phyloP scores from a whole-genome alignment of 495 filamentous ascomycete species.

The Immersiella caudata region DNA sequence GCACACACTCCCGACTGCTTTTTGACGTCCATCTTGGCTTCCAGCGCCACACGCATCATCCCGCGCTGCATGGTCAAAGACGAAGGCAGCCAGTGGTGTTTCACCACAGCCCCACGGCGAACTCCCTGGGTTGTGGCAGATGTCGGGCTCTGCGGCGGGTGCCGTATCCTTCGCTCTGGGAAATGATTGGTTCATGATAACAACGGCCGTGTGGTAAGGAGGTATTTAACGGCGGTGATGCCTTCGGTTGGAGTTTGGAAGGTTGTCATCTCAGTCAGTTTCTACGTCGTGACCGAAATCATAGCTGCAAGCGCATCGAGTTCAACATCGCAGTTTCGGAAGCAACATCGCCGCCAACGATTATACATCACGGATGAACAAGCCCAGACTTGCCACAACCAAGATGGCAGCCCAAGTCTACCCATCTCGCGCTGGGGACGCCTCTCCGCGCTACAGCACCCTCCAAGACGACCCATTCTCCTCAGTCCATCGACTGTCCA shows the following conservation, averaged over 20 bases:
- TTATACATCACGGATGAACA: neutral
- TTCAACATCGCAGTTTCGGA: neutral
- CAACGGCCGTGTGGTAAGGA: neutral
- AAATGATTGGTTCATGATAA: neutral
- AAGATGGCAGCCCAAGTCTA: neutral
- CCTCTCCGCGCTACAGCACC: slow-evolving; percentile 16
- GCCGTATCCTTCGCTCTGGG: slow-evolving; percentile 14
- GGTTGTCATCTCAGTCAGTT: neutral
- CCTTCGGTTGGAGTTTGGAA: neutral
- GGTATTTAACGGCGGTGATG: neutral
- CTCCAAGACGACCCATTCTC: slow-evolving; percentile 17
- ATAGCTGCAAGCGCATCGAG: neutral
- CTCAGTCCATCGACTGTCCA: slow-evolving; percentile 20
- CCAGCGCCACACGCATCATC: neutral
- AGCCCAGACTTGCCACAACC: neutral
- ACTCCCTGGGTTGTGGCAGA: neutral
- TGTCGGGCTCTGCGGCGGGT: no score
- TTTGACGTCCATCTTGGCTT: neutral
- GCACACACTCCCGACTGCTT: neutral
- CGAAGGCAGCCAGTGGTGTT: neutral
- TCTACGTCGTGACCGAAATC: no score
- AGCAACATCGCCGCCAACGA: neutral
- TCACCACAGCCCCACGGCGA: neutral
- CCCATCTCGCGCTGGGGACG: neutral
- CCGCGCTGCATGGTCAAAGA: neutral